These are phyloP conservation scores for Persicaria maculosa DNA, from an alignment of 148 eudicot species.

Conservation along the genomic window DNA sequence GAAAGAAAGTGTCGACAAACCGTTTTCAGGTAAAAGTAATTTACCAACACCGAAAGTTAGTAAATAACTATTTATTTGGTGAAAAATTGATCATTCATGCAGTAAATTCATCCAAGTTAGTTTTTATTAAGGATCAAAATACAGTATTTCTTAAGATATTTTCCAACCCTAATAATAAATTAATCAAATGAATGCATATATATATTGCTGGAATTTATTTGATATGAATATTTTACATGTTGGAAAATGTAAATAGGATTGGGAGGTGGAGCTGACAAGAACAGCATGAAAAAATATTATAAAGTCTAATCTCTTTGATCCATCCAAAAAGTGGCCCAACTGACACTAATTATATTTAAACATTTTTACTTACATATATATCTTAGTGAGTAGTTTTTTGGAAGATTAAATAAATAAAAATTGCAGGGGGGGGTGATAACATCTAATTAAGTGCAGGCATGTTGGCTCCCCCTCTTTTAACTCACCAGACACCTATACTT, in stretches of 20 bases:
- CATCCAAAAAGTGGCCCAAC: slow-evolving; percentile 3
- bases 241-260: neutral
- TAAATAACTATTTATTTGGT: too few relatives aligned
- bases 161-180: too few relatives aligned
- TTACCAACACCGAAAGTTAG: too few relatives aligned
- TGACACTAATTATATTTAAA: neutral
- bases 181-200: too few relatives aligned
- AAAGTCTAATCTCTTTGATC: neutral
- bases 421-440: neutral
- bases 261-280: slow-evolving; percentile 1
- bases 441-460: slow-evolving; percentile 11
- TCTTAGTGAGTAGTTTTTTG: neutral
- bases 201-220: too few relatives aligned
- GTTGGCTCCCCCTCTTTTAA: slow-evolving; percentile 12
- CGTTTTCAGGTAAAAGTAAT: too few relatives aligned
- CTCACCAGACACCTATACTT: slow-evolving; percentile 13
- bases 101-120: too few relatives aligned
- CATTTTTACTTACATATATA: neutral
- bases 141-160: too few relatives aligned
- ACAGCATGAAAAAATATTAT: neutral
- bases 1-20: too few relatives aligned
- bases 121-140: too few relatives aligned
- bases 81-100: too few relatives aligned
- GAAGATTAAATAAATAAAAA: neutral
- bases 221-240: too few relatives aligned